Conservation (phyloP, 345 rosid genomes). For the Boechera retrofracta region DNA sequence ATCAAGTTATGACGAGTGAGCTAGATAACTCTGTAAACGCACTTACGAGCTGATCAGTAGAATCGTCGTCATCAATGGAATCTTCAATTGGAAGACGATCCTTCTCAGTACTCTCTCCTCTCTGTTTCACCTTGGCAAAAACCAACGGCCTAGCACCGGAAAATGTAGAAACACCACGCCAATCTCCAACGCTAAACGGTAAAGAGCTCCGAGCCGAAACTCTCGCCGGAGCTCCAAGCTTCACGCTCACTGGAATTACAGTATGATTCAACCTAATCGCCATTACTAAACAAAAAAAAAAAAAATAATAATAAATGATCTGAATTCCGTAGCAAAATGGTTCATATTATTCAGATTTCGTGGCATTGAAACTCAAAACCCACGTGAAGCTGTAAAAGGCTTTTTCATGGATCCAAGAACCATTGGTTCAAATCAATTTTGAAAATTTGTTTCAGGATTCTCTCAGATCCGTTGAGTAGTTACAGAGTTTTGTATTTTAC, state of each 20-base stretch:
- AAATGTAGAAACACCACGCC: conserved; percentile 34
- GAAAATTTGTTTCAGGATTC: conserved; percentile 3
- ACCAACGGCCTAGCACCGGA: conserved; percentile 35
- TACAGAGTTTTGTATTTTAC: background rate
- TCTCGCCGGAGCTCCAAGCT: conserved; percentile 36
- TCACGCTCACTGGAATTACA: conserved; percentile 33
- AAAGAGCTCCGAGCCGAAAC: conserved; percentile 31
- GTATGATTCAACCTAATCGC: conserved; percentile 33
- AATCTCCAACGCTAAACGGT: conserved; percentile 29
- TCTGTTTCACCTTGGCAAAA: conserved; percentile 34
- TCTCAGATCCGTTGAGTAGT: conserved; percentile 31
- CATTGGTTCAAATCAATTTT: conserved; percentile 11
- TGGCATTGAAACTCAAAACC: conserved; percentile 22
- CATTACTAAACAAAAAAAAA: conserved; percentile 29
- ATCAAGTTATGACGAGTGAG: background rate
- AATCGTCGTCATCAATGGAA: conserved; percentile 38
- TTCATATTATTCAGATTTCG: background rate
- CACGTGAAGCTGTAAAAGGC: conserved; percentile 29
- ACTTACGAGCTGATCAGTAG: conserved; percentile 47
- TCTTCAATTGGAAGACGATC: conserved; percentile 42
- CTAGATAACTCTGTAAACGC: too few relatives aligned
- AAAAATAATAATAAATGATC: background rate
- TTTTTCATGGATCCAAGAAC: conserved; percentile 33
- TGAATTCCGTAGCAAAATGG: background rate
- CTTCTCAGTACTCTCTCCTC: conserved; percentile 38